Base-by-base conservation (phyloP, 768 basidiomycete genomes). In the Russula olivacea region DNA sequence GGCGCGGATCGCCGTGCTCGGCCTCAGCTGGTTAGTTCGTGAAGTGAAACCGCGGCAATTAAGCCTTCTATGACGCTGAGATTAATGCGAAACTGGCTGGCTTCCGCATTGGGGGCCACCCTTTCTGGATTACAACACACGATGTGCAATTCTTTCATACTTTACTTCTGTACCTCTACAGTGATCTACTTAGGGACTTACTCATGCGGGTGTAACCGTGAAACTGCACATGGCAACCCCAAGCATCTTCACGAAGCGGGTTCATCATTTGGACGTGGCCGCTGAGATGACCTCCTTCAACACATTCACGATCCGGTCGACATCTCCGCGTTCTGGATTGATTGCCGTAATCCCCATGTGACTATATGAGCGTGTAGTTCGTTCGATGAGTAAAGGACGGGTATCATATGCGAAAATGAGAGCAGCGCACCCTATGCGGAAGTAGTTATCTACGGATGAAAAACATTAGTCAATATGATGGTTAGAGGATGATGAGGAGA, bases 331-430 rank as follows among this genome's bases (percentile, higher is more conserved):
- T 61, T 80, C 68, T 25, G 76, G 57, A 62, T 93, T 83, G 8
- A 89, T 85, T 23, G 83, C 94, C n/a, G 88, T 86, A 60, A 87
- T 72, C 55, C 95, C 95, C 93, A 98, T 96, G 73, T 97, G 95
- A 36, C 88, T 88, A 68, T 21, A 59, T 2, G 28, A 19, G 15
- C 19, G 58, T 43, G 63, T 30, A 34, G 38, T 40, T 40, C 38
- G 15, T n/a, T 23, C 30, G 55, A 38, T 51, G 48, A 30, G 51
- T 34, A 49, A 43, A 55, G 4, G 40, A 30, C 58, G 14, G 25
- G 49, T 8, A 50, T 59, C 34, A 60, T 12, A 41, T 41, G 41
- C 43, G 5, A 48, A 53, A 14, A 65, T 30, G 15, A 58, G n/a
- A n/a, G 17, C 1, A 48, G 23, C 56, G 43, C 63, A 83, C 82